phyloP scores from a whole-genome alignment of 129 eudicot species.

The Flaveria sonorensis region DNA sequence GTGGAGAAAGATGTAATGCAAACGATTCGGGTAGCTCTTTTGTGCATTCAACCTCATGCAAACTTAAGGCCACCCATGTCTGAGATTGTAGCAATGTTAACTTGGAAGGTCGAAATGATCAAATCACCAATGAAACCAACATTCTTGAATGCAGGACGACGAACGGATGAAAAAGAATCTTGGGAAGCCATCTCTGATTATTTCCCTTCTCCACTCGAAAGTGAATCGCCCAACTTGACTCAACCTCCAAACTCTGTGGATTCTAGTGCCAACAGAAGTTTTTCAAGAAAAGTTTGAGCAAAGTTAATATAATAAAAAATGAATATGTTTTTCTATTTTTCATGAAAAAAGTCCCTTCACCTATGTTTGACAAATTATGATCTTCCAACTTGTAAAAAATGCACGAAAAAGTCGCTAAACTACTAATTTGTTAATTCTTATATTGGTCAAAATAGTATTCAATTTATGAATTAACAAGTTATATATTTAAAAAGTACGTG shows the following conservation, averaged over 20 bases:
- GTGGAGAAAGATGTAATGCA: constrained; percentile 54
- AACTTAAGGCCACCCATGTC: constrained; percentile 66
- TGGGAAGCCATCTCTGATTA: constrained; percentile 56
- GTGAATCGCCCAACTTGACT: constrained; percentile 40
- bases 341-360: too few species aligned
- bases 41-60: constrained; percentile 65
- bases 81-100: constrained; percentile 58
- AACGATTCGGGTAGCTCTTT: constrained; percentile 49
- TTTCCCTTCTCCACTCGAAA: constrained; percentile 47
- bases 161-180: constrained; percentile 36
- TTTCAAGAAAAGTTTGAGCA: background rate
- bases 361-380: too few species aligned
- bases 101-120: constrained; percentile 44
- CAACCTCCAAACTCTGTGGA: constrained; percentile 41
- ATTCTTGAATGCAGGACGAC: constrained; percentile 43
- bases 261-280: constrained; percentile 7
- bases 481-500: too few species aligned
- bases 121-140: constrained; percentile 50
- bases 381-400: background rate
- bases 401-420: too few species aligned
- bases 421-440: too few species aligned
- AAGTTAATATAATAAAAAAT: too few species aligned
- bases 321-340: too few species aligned
- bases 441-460: too few species aligned
- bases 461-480: too few species aligned